Evolutionary conservation across 345 rosid species (phyloP).

Genomic region (Eucalyptus curtisii): DNA sequence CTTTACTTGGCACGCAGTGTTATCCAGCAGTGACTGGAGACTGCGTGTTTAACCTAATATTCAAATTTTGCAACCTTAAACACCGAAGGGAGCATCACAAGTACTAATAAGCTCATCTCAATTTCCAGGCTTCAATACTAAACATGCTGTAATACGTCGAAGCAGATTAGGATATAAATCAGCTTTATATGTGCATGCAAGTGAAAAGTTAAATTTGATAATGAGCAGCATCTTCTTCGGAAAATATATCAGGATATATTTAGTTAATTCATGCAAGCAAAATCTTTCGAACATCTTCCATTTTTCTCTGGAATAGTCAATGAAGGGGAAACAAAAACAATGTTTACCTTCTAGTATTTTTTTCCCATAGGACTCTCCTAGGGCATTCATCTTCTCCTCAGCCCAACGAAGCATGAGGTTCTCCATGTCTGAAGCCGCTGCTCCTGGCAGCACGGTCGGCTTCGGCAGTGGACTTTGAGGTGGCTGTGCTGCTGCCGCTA

Average conservation of each 20-base stretch:
- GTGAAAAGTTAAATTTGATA: background rate
- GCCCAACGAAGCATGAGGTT: background rate
- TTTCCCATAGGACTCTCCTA: background rate
- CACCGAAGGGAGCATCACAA: background rate
- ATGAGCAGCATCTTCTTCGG: background rate
- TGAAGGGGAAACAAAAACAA: background rate
- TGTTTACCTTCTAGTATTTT: background rate
- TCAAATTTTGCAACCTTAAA: background rate
- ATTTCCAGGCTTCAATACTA: background rate
- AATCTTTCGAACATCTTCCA: background rate
- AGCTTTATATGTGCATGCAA: background rate
- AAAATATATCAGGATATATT: background rate
- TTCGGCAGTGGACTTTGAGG: background rate
- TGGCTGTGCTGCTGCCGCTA: background rate
- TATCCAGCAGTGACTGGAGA: background rate
- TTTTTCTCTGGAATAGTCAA: background rate
- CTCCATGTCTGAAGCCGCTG: background rate
- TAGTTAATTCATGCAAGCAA: background rate
- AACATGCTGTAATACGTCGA: background rate
- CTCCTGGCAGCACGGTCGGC: background rate
- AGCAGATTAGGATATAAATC: background rate
- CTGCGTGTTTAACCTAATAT: background rate
- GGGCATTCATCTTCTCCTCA: background rate
- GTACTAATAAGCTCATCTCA: background rate
- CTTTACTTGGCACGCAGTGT: background rate